Base-by-base conservation (phyloP, 2,329 filamentous ascomycete genomes). In the Amauroascus verrucosus region DNA sequence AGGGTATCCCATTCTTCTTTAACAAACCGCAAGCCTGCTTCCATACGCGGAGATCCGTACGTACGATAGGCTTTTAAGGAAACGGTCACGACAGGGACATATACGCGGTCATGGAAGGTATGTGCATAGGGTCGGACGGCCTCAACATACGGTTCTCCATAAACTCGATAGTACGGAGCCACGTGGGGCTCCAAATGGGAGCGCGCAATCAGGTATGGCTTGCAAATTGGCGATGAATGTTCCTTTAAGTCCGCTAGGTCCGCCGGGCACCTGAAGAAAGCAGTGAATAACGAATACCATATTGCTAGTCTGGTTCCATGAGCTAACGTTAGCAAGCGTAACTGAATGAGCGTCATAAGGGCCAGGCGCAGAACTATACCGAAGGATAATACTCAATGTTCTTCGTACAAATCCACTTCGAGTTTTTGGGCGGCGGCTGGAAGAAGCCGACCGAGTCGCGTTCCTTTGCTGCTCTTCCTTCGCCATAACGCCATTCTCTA, bases 241-340 rank as follows among this genome's bases (percentile, higher is more conserved):
- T 85, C 80, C 62, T 81, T 79, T 63, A 93, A 80, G 24, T 81
- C 77, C 26, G 83, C 78, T 56, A 84, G 71, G 7, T 80, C 81
- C 2, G 82, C 75, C 11, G 91, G 91, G 68, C 91, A 98, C 57
- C 84, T 81, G 67, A 98, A 86, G 55, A 91, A 71, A 53, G 93
- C 73, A 22, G 86, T 93, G 57, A 89, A 69, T 59, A 97, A 82
- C 33, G 83, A 78, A 67, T 93, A 95, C 91, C 91, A 98, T 18
- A 88, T 85, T 54, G 84, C 69, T 43, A 96, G 69, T 63, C 91
- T 91, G 57, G 5, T 16, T 11, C 13, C 28, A 8, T n/a, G 30
- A 24, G 16, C 20, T 38, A 38, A 9, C 6, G 16, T 53, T 53
- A 53, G 30, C 41, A 40, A 28, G 33, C 14, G 5, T 16, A 7